Percentiles rank a stretch among this genome's conserved stretches.
phyloP scores from a whole-genome alignment of 768 basidiomycete species.

The Gymnopilus dilepis region DNA sequence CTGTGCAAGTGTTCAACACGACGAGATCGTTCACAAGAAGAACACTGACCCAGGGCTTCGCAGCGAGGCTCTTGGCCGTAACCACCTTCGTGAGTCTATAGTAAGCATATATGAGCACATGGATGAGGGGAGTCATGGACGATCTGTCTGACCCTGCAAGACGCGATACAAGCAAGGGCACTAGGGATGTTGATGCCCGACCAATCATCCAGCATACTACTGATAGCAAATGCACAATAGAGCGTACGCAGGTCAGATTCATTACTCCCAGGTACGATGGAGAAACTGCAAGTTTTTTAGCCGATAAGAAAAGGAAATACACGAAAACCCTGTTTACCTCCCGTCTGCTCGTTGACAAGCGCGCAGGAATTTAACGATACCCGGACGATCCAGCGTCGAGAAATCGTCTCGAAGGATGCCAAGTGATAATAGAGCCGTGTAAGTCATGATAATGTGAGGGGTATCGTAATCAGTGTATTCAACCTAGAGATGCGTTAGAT shows the following conservation, averaged over 20 bases:
- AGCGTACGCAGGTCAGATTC: conserved; percentile 84
- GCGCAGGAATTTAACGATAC: conserved; percentile 68
- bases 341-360: conserved; percentile 82
- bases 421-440: conserved; percentile 85
- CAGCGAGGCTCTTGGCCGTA: conserved; percentile 82
- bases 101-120: conserved; percentile 10
- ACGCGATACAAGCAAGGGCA: conserved; percentile 66
- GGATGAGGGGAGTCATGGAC: neutral
- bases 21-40: neutral
- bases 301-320: neutral
- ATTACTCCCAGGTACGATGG: conserved; percentile 64
- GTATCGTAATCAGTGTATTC: conserved; percentile 59
- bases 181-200: conserved; percentile 66
- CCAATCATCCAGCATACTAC: conserved; percentile 81
- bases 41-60: conserved; percentile 79
- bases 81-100: conserved; percentile 92
- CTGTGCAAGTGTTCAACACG: conserved; percentile 41
- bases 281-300: conserved; percentile 54
- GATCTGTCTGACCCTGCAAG: conserved; percentile 70
- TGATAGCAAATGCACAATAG: conserved; percentile 88
- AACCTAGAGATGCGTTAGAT: conserved; percentile 24
- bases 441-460: conserved; percentile 92
- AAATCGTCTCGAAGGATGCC: conserved; percentile 90
- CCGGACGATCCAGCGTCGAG: conserved; percentile 66
- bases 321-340: conserved; percentile 56